phyloP scores from a whole-genome alignment of 2,329 filamentous ascomycete species.

The Dactylellina drechsleri region DNA sequence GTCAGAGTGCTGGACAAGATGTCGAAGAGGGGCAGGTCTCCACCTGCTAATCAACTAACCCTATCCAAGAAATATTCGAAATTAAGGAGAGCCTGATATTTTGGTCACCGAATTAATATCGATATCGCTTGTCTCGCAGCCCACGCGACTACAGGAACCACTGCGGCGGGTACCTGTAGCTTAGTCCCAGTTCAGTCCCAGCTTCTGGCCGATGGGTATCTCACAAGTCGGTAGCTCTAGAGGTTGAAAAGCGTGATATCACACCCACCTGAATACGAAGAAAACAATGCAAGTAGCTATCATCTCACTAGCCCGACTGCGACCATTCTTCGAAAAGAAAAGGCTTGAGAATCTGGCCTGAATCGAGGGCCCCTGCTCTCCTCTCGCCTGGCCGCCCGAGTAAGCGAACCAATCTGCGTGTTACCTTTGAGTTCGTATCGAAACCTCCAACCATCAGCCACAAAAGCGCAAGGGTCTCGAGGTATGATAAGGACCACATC shows the following conservation, averaged over 20 bases:
- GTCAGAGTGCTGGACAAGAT: background rate
- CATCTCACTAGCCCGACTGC: too few relatives aligned
- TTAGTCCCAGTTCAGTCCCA: background rate
- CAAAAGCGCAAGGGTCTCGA: too few relatives aligned
- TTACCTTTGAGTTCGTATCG: constrained; percentile 3
- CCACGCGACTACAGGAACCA: constrained; percentile 17
- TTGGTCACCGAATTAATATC: background rate
- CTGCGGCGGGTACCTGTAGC: background rate
- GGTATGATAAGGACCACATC: too few relatives aligned
- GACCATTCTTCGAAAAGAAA: background rate
- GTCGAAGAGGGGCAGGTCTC: background rate
- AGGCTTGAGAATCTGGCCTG: constrained; percentile 24
- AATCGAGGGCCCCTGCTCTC: constrained; percentile 14
- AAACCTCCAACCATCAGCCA: background rate
- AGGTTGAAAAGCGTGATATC: background rate
- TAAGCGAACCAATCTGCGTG: constrained; percentile 23
- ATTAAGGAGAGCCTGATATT: background rate
- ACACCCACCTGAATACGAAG: background rate
- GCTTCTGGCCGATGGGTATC: background rate
- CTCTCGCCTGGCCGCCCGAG: background rate
- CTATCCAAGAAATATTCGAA: too few relatives aligned
- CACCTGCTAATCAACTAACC: background rate
- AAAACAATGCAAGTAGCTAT: too few relatives aligned
- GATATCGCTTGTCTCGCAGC: constrained; percentile 25
- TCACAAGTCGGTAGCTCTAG: background rate